Evolutionary conservation across 1,284 basidiomycete genomes (phyloP).

Genomic region (Pseudozyma pruni): DNA sequence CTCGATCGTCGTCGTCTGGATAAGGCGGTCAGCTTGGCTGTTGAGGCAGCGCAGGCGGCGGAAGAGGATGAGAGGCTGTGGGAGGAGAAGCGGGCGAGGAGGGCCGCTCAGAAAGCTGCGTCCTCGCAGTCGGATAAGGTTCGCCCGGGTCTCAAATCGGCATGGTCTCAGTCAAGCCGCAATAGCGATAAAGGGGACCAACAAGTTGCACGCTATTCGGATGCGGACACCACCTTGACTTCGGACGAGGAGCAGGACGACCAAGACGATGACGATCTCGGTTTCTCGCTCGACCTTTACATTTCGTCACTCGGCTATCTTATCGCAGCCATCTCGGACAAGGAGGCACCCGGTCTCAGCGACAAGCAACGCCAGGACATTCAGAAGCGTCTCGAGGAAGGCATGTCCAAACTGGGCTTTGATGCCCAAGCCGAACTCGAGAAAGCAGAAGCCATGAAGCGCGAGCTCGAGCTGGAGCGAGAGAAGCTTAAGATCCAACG

Average conservation of each 20-base stretch:
- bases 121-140: neutral
- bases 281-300: constrained; percentile 54
- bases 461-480: constrained; percentile 34
- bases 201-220: neutral
- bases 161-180: too few relatives aligned
- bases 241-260: constrained; percentile 8
- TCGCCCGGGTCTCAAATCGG: constrained; percentile 1
- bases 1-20: constrained; percentile 46
- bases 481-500: constrained; percentile 22
- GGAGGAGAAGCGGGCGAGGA: constrained; percentile 24
- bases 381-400: constrained; percentile 37
- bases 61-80: constrained; percentile 50
- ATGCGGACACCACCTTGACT: neutral
- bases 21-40: constrained; percentile 53
- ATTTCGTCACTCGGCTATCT: constrained; percentile 53
- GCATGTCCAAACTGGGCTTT: constrained; percentile 43
- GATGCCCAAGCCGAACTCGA: constrained; percentile 39
- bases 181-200: neutral
- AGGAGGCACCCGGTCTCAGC: constrained; percentile 32
- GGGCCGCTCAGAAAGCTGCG: constrained; percentile 1
- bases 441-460: constrained; percentile 31
- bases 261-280: constrained; percentile 37
- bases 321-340: constrained; percentile 49
- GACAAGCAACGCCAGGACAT: constrained; percentile 43
- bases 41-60: constrained; percentile 52